Evolutionary conservation across 192 early-diverging fungal genomes (phyloP).

Genomic region (Podila verticillata): DNA sequence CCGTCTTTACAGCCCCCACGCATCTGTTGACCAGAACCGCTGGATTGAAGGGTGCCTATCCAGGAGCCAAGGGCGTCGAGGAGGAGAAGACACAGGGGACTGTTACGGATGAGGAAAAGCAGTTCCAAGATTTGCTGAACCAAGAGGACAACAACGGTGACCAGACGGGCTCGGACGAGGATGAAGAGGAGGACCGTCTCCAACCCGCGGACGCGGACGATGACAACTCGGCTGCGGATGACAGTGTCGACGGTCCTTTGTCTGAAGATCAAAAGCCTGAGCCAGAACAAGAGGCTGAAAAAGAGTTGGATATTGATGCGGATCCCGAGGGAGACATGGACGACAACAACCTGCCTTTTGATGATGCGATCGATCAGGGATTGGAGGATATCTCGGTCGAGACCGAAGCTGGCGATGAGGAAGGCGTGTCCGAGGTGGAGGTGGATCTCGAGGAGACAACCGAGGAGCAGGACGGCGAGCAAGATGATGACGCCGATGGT

Average conservation of each 20-base stretch:
- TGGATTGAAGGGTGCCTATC: not conserved
- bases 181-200: constrained; percentile 10
- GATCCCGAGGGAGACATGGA: constrained; percentile 17
- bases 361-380: constrained; percentile 13
- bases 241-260: not conserved
- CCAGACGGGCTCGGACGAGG: not conserved
- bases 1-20: constrained; percentile 37
- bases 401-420: not conserved
- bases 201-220: constrained; percentile 12
- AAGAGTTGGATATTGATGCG: constrained; percentile 8
- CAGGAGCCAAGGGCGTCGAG: not conserved
- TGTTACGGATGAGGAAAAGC: not conserved
- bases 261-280: not conserved
- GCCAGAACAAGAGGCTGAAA: not conserved
- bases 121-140: constrained; percentile 11
- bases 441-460: constrained; percentile 30
- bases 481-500: not conserved
- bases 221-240: not conserved
- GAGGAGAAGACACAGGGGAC: not conserved
- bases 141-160: constrained; percentile 11
- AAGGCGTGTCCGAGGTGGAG: constrained; percentile 26
- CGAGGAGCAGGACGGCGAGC: constrained; percentile 3
- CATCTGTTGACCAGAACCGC: constrained; percentile 16
- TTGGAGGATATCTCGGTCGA: constrained; percentile 18
- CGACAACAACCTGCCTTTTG: not conserved